Base-by-base conservation (phyloP, 1,284 basidiomycete species). In the Neonothopanus nambi region DNA sequence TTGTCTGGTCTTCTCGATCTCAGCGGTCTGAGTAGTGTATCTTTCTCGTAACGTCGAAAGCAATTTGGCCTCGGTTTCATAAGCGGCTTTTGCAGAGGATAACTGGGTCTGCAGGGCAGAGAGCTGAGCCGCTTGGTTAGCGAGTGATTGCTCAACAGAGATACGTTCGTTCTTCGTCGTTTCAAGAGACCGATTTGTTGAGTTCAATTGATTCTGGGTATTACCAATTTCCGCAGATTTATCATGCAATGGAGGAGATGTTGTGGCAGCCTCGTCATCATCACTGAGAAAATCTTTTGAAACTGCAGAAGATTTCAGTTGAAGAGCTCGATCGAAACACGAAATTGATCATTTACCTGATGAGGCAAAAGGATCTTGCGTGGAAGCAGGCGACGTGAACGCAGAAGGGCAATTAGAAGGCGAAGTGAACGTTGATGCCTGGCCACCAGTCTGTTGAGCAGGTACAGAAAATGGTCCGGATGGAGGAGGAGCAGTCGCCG, bases 221-320 rank as follows among this genome's bases (percentile, higher is more conserved):
- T 96, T 95, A 7, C 92, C 93, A 42, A 95, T 86, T 63, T 95
- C 90, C 2, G 85, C 87, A 40, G 87, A 87, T 56, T 80, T 77
- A 60, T 90, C 84, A 9, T 87, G 82, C 2, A 89, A 65, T 28
- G 81, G 74, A 42, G 80, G 73, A 15, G 84, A 74, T 3, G 77
- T 68, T 1, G 36, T 26, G 9, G 69, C 57, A 39, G 71, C 74
- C 8, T 88, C 83, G 45, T 93, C 91, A 58, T 89, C 87, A 59
- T 90, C 86, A 42, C 85, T 87, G 44, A 94, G 78, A 52, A 89
- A 74, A 65, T 89, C 81, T 59, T 72, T 67, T 28, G 66, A 64
- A 38, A 59, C 68, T 67, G 45, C 53, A 17, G 63, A 63, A 17
- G 61, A 63, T 72, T 53, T 47, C 30, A 56, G 33, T 51, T 37